Base-by-base conservation (phyloP, 1,284 basidiomycete species). In the Tilletia indica region DNA sequence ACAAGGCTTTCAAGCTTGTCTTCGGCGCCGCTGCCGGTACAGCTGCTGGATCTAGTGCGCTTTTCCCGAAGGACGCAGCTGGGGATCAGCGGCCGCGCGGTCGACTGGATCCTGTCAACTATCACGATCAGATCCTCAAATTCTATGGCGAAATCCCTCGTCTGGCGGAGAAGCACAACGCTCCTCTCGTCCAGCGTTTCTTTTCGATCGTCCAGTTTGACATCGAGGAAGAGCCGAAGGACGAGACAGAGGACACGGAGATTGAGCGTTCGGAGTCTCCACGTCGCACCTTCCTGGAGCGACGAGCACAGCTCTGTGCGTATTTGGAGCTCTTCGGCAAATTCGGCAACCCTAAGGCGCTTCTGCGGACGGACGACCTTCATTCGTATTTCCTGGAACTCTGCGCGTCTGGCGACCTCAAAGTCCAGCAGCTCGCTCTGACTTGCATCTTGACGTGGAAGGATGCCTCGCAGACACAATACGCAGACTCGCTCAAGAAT, bases 311-410 rank as follows among this genome's bases (percentile, higher is more conserved):
- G 49, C 78, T 83, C 48, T 77, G 71, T 16, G 86, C 88, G 94
- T 38, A 87, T 85, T 89, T 99, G 36, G 89, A 89, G 45, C 87
- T 99, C 1, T 92, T 98, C 82, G 89, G 92, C 71, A 95, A 94
- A 83, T 93, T 99, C 83, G 87, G 87, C 78, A 97, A 97, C 81
- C 94, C 94, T 11, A 95, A 94, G 85, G 92, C 93, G 0, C 87
- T 97, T 0, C 89, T 90, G 79, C 88, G 89, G 3, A 89, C 92
- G 0, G 88, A 90, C 11, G 88, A 88, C 0, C 87, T 99, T 19
- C 89, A 89, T 71, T 72, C 84, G 0, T 85, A 93, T 31, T 94
- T 96, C 85, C 87, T 89, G 16, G 86, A 88, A 19, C 88, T 94
- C n/a, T 88, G 97, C 42, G 91, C 94, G 1, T 91, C 94, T 75